Base-by-base conservation (phyloP, 2,329 filamentous ascomycete species). In the Ophiostoma sp. region DNA sequence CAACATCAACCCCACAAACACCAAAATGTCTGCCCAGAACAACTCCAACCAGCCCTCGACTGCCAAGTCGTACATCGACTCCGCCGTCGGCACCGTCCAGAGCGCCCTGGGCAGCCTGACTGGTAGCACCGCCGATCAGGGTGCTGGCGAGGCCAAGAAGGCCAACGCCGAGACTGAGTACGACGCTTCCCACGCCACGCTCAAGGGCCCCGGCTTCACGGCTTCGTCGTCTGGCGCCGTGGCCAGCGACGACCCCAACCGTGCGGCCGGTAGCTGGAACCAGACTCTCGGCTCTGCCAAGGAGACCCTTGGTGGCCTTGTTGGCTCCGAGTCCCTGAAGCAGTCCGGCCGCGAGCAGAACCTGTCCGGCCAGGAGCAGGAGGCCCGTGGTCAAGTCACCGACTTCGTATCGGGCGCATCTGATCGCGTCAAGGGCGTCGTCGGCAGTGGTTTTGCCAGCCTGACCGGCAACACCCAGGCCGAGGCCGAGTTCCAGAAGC, bases 261-360 rank as follows among this genome's bases (percentile, higher is more conserved):
- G 93, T 72, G 81, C 83, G 36, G 77, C 85, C 18, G 93, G 94
- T 60, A 83, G 84, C 18, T 96, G 90, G 88, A 92, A 97, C 81
- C 93, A 97, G 80, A 96, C 92, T 5, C 76, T 93, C n/a, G 94
- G 93, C 66, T 86, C 89, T 0, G 88, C 88, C 60, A 97, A 97
- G 82, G 92, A 97, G 77, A 82, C 88, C 4, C 72, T 95, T 0
- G 94, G 94, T 69, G 88, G 88, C 18, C 74, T 94, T 5, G 73
- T 94, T 40, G 94, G 93, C 70, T 87, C 86, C 72, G 89, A 95
- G 84, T 83, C 82, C 45, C 79, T 97, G 67, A 94, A 93, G 81
- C 82, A 86, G 64, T 76, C 87, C 38, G 94, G 94, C 5, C 86
- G 86, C 44, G 79, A 89, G 74, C 93, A 97, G 81, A 96, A 96